These are phyloP conservation scores for Solanum hybrid DNA, from an alignment of 305 asterid species.

Conservation along the genomic window DNA sequence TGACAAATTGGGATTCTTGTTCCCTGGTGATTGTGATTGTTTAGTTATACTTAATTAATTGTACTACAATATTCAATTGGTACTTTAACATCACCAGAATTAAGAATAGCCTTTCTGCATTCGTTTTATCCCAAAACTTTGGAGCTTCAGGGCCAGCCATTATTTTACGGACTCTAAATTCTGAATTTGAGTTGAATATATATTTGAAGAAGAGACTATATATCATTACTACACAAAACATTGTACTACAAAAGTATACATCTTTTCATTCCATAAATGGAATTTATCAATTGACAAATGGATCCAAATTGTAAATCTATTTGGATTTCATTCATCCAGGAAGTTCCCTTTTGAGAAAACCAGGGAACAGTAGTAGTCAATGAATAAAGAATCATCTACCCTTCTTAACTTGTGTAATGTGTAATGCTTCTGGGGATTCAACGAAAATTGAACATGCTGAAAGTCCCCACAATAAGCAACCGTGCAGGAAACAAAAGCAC, in stretches of 20 bases:
- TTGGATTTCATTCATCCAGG: background rate
- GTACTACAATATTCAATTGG: background rate
- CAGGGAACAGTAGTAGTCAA: slow-evolving; percentile 28
- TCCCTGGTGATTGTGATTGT: background rate
- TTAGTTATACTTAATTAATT: background rate
- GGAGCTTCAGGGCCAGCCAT: background rate
- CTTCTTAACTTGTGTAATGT: background rate
- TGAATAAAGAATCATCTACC: slow-evolving; percentile 49
- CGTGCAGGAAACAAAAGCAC: slow-evolving; percentile 66
- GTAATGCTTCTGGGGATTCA: slow-evolving; percentile 14
- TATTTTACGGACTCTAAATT: background rate
- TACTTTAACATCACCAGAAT: background rate
- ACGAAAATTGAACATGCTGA: slow-evolving; percentile 23
- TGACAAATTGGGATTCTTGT: background rate
- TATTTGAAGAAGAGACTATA: background rate
- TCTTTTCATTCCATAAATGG: background rate
- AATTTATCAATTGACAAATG: background rate
- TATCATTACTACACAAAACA: background rate
- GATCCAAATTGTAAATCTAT: slow-evolving; percentile 1
- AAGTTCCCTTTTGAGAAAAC: slow-evolving; percentile 20
- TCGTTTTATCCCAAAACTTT: background rate
- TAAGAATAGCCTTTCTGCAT: background rate
- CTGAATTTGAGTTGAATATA: background rate
- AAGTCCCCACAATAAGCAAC: slow-evolving; percentile 44
- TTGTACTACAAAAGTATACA: background rate